Conservation (phyloP, 163 green algal species). For the Scenedesmus sp. region DNA sequence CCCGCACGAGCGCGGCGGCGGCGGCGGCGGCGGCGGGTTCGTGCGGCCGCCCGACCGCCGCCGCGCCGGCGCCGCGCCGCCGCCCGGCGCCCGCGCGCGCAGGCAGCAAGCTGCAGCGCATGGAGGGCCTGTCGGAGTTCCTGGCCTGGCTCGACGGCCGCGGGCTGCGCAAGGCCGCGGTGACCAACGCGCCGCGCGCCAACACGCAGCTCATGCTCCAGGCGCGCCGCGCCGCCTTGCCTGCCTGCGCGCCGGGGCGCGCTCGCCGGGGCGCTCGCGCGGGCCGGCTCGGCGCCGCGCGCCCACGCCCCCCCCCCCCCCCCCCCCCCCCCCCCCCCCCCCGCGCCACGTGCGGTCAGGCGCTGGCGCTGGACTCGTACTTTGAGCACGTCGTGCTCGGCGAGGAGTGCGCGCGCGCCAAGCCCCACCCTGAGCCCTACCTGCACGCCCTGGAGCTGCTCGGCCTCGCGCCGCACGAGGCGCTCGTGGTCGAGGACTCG, state of each 20-base stretch:
- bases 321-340: not conserved
- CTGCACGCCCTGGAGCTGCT: conserved; percentile 54
- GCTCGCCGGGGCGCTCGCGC: too few relatives aligned
- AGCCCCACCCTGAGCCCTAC: conserved; percentile 81
- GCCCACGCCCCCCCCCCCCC: too few relatives aligned
- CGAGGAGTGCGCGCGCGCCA: conserved; percentile 67
- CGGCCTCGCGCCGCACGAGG: conserved; percentile 48
- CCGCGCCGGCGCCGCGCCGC: too few relatives aligned
- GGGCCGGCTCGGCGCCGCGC: too few relatives aligned
- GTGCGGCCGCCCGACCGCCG: too few relatives aligned
- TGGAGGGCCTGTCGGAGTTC: conserved; percentile 68
- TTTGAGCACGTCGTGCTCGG: conserved; percentile 68
- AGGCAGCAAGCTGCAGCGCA: conserved; percentile 47
- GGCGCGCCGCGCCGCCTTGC: too few relatives aligned
- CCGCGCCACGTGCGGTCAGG: too few relatives aligned
- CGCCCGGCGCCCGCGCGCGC: not conserved
- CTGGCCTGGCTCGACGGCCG: conserved; percentile 58
- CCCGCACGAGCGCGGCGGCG: not conserved
- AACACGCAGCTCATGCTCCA: conserved; percentile 71
- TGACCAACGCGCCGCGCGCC: conserved; percentile 73
- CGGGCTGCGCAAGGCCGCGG: conserved; percentile 61
- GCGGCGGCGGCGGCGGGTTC: not conserved
- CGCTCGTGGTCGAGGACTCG: conserved; percentile 73
- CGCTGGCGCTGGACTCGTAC: conserved; percentile 21
- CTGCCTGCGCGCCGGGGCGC: too few relatives aligned